Conservation (phyloP, 768 basidiomycete genomes). For the Mycena haematopus region DNA sequence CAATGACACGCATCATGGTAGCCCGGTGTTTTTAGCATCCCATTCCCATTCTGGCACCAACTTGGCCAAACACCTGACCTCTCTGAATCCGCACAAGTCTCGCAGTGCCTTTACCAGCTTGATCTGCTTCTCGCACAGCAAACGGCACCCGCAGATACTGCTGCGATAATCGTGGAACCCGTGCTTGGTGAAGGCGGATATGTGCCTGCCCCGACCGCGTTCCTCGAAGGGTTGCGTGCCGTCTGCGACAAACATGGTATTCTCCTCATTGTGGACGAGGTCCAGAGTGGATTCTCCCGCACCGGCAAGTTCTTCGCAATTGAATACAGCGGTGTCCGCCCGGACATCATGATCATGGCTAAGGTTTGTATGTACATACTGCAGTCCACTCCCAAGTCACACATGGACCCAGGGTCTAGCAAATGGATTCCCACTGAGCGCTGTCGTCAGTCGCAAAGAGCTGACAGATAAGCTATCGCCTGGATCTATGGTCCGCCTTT, state of each 20-base stretch:
- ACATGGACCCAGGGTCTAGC: conserved; percentile 65
- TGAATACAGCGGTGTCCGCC: conserved; percentile 82
- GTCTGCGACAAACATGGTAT: conserved; percentile 91
- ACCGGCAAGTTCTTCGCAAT: conserved; percentile 86
- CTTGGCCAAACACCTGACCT: conserved; percentile 63
- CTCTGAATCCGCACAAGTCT: conserved; percentile 60
- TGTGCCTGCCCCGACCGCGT: conserved; percentile 83
- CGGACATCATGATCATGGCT: conserved; percentile 89
- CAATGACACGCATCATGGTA: conserved; percentile 37
- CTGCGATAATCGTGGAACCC: conserved; percentile 93
- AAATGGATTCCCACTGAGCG: conserved; percentile 94
- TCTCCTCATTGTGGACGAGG: conserved; percentile 84
- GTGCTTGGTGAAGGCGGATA: conserved; percentile 97
- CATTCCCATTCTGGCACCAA: conserved; percentile 96
- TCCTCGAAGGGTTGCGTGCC: conserved; percentile 77
- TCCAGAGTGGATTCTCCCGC: conserved; percentile 89
- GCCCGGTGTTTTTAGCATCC: conserved; percentile 83
- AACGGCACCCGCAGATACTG: conserved; percentile 83
- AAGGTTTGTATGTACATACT: conserved; percentile 60
- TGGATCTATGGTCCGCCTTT: conserved; percentile 71
- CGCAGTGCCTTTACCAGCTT: conserved; percentile 78
- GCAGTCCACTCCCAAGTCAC: not conserved
- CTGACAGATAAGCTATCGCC: conserved; percentile 79
- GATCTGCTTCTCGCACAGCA: conserved; percentile 81
- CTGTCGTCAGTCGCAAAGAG: conserved; percentile 80